A percentile compares a stretch with the other conserved stretches of the same genome.
Evolutionary conservation across 345 rosid genomes (phyloP).

Genomic region (Turnera subulata): DNA sequence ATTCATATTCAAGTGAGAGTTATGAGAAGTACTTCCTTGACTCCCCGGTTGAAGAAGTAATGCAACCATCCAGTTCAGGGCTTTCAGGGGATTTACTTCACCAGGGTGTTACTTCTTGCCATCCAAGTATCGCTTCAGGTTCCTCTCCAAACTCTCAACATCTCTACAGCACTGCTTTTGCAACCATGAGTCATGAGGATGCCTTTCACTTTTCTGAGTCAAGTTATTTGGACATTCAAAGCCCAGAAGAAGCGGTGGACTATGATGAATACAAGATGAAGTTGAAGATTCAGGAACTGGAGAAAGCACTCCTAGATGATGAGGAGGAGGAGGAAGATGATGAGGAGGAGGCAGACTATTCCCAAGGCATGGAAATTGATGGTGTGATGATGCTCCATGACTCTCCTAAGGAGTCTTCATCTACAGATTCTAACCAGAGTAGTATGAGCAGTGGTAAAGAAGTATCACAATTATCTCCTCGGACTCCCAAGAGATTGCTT

Average conservation of each 20-base stretch:
- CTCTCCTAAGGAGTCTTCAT: constrained; percentile 79
- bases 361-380: constrained; percentile 78
- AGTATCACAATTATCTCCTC: constrained; percentile 45
- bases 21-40: constrained; percentile 79
- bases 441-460: constrained; percentile 56
- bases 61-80: constrained; percentile 48
- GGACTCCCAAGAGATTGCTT: constrained; percentile 66
- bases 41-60: constrained; percentile 60
- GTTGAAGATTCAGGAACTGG: constrained; percentile 80
- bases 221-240: constrained; percentile 40
- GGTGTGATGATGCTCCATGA: constrained; percentile 55
- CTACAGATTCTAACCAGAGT: constrained; percentile 72
- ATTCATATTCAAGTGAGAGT: constrained; percentile 61
- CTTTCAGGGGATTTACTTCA: constrained; percentile 50
- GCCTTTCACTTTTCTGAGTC: constrained; percentile 36
- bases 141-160: constrained; percentile 39
- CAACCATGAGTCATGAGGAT: constrained; percentile 19
- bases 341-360: constrained; percentile 46
- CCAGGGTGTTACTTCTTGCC: constrained; percentile 41
- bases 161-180: constrained; percentile 33
- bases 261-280: constrained; percentile 57
- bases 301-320: constrained; percentile 73
- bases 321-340: constrained; percentile 46
- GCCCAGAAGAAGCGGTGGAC: constrained; percentile 49
- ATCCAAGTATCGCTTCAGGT: constrained; percentile 41